phyloP scores from a whole-genome alignment of 2,329 filamentous ascomycete species.

The Plenodomus biglobosus region DNA sequence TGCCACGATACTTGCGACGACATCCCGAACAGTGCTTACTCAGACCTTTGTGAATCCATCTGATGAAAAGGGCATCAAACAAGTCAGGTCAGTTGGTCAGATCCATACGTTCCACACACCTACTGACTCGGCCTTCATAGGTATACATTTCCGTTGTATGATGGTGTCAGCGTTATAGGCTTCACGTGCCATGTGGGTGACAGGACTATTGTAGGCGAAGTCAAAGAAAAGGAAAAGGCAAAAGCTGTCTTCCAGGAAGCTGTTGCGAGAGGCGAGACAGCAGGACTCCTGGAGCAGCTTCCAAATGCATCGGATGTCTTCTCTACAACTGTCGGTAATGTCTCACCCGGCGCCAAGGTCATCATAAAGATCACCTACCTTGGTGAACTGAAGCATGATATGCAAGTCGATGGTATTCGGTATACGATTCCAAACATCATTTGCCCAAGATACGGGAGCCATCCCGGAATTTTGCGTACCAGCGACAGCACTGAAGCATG shows the following conservation, averaged over 20 bases:
- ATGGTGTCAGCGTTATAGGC: constrained; percentile 68
- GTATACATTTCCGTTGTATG: constrained; percentile 72
- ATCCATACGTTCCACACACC: background rate
- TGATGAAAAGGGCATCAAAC: constrained; percentile 46
- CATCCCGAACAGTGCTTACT: constrained; percentile 53
- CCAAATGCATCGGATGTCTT: constrained; percentile 66
- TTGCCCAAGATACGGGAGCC: constrained; percentile 64
- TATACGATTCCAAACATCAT: constrained; percentile 70
- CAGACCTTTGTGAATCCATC: constrained; percentile 66
- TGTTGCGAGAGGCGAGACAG: constrained; percentile 59
- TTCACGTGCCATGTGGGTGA: constrained; percentile 66
- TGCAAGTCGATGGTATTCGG: constrained; percentile 65
- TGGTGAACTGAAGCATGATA: constrained; percentile 71
- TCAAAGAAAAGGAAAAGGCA: constrained; percentile 67
- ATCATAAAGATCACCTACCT: constrained; percentile 66
- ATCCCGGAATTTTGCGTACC: constrained; percentile 43
- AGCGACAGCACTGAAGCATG: constrained; percentile 8
- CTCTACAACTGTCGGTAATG: constrained; percentile 67
- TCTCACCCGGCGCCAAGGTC: constrained; percentile 60
- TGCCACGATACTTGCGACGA: constrained; percentile 62
- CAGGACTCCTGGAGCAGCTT: constrained; percentile 66
- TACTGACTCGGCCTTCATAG: background rate
- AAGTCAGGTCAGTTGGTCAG: constrained; percentile 48
- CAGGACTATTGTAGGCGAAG: constrained; percentile 63
- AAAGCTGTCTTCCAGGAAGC: constrained; percentile 62